phyloP scores from a whole-genome alignment of 2,329 filamentous ascomycete species.

The Boeremia lycopersici region DNA sequence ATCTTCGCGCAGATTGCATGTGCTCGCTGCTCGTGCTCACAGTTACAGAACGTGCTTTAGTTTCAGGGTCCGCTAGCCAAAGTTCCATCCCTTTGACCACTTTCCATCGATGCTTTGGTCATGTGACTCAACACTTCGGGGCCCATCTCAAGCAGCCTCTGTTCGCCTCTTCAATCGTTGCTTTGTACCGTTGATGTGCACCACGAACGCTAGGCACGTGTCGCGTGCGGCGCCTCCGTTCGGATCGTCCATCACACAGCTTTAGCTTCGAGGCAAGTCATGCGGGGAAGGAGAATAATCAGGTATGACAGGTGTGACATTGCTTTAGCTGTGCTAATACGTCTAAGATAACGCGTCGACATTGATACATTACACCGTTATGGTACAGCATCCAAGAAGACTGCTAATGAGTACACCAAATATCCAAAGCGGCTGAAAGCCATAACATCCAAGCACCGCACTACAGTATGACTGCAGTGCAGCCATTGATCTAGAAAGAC shows the following conservation, averaged over 20 bases:
- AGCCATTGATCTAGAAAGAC: constrained; percentile 3
- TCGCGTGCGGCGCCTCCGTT: background rate
- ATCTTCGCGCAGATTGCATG: background rate
- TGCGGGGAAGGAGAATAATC: constrained; percentile 14
- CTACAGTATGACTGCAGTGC: constrained; percentile 4
- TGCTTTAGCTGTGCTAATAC: background rate
- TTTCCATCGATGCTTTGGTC: background rate
- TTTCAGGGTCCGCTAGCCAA: constrained; percentile 5
- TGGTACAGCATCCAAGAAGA: constrained; percentile 26
- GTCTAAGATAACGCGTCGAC: constrained; percentile 6
- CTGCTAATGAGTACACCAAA: constrained; percentile 18
- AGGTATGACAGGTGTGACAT: constrained; percentile 1
- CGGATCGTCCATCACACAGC: background rate
- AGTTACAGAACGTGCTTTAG: constrained; percentile 9
- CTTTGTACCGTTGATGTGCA: background rate
- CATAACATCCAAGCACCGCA: constrained; percentile 1
- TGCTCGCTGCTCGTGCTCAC: constrained; percentile 1
- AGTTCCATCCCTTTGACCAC: constrained; percentile 6
- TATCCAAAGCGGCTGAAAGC: constrained; percentile 22
- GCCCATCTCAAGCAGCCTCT: background rate
- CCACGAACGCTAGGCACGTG: background rate
- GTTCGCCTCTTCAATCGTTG: background rate
- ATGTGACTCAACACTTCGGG: background rate
- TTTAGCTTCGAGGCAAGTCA: constrained; percentile 8
- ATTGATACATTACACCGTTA: constrained; percentile 38